Percentiles rank a stretch among this genome's conserved stretches.
Evolutionary conservation across 805 yeast species (phyloP).

Genomic region (Metschnikowia orientalis): DNA sequence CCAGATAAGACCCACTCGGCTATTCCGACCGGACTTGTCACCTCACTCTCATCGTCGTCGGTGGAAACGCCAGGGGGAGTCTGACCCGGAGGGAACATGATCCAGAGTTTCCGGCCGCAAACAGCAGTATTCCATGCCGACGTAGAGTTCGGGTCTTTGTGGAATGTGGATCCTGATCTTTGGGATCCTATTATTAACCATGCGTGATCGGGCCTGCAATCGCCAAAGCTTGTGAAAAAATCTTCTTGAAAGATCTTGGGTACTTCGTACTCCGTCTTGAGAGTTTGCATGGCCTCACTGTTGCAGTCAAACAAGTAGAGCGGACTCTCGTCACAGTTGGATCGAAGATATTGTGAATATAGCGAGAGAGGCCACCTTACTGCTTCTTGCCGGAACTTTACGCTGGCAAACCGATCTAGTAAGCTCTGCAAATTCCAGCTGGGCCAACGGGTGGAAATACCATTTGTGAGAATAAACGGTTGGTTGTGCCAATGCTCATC

Average conservation of each 20-base stretch:
- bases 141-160: slow-evolving; percentile 88
- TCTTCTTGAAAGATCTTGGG: slow-evolving; percentile 59
- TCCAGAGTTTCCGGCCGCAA: slow-evolving; percentile 76
- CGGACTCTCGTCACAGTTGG: slow-evolving; percentile 78
- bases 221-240: slow-evolving; percentile 53
- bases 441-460: slow-evolving; percentile 51
- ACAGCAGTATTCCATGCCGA: slow-evolving; percentile 86
- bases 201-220: slow-evolving; percentile 82
- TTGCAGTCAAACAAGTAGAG: slow-evolving; percentile 81
- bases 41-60: slow-evolving; percentile 75
- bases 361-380: slow-evolving; percentile 70
- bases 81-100: slow-evolving; percentile 75
- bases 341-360: slow-evolving; percentile 56
- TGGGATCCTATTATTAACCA: slow-evolving; percentile 87
- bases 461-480: slow-evolving; percentile 60
- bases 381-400: slow-evolving; percentile 75
- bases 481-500: slow-evolving; percentile 39
- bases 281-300: slow-evolving; percentile 57
- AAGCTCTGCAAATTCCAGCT: slow-evolving; percentile 54
- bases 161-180: slow-evolving; percentile 84
- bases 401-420: slow-evolving; percentile 50
- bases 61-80: slow-evolving; percentile 85
- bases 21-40: slow-evolving; percentile 84
- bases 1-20: slow-evolving; percentile 91
- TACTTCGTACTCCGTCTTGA: slow-evolving; percentile 48